Base-by-base conservation (phyloP, 176 grass and related monocot genomes). In the Carex scoparia region DNA sequence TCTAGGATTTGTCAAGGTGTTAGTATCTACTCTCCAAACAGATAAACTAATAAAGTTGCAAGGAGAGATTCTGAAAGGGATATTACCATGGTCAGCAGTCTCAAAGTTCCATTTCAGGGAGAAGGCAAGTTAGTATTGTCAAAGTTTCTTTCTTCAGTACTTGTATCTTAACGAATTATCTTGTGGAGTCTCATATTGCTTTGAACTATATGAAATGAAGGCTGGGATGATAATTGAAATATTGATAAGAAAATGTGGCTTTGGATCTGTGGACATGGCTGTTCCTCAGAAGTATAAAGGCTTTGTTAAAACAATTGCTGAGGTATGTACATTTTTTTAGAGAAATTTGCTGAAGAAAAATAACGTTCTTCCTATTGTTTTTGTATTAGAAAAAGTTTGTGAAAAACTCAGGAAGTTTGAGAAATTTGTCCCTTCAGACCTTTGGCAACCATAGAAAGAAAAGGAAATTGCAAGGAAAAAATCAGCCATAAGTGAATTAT, bases 1-100 rank as follows among this genome's bases (percentile, higher is more conserved):
- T 30, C 87, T 98, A 85, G 95, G 95, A 51, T 98, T 98, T 88
- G 89, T 98, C 56, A 98, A 98, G 86, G 95, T 98, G 81, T 81
- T 98, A 80, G 93, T 98, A 87, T 93, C 95, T 13, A 93, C 92
- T 57, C 91, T 98, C 67, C 82, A 94, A 54, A 51, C 86, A 76
- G 79, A 98, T 42, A 98, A 92, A 76, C 85, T 98, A 62, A 61
- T 69, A 84, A 87, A 87, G 28, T 86, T 95, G 69, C 91, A 82
- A 85, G 89, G 80, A 86, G 93, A 94, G 91, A 89, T 98, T 63
- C 28, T 92, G 65, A 86, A 59, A 70, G 93, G 93, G 72, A 86
- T 98, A 86, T 91, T 98, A 86, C 86, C 80, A 62, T 94, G 83
- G 93, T 93, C 91, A 55, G 80, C 80, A 12, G 77, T 92, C 76